Evolutionary conservation across 768 basidiomycete species (phyloP).

Genomic region (Auricularia heimuer): DNA sequence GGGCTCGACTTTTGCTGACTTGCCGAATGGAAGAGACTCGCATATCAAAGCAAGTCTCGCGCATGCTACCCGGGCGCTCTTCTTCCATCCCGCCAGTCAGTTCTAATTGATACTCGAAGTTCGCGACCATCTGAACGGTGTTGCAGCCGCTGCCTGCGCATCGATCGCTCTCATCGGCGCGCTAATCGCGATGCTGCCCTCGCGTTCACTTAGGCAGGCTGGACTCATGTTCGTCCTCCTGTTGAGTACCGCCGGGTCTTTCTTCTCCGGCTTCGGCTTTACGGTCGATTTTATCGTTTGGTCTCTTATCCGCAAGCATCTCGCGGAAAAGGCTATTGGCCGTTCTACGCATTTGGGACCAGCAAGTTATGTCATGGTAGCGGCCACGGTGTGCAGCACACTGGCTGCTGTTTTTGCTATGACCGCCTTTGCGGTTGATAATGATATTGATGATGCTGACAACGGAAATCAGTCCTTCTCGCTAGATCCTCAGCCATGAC

Average conservation of each 20-base stretch:
- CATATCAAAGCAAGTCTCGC: background rate
- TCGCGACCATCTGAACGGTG: background rate
- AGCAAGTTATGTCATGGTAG: background rate
- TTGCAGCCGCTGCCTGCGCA: background rate
- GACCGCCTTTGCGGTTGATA: no score
- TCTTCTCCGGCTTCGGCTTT: background rate
- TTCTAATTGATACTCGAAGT: background rate
- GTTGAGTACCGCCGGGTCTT: background rate
- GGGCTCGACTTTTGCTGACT: background rate
- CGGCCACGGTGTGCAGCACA: background rate
- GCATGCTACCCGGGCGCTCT: background rate
- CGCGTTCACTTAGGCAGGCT: background rate
- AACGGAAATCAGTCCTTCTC: no score
- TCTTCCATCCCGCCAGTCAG: background rate
- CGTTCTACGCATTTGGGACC: background rate
- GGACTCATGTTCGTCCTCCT: background rate
- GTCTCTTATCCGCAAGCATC: background rate
- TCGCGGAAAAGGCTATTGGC: background rate
- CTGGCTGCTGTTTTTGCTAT: background rate
- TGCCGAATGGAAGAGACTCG: background rate
- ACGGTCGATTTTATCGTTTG: background rate
- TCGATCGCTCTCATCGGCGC: background rate
- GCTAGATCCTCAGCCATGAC: no score
- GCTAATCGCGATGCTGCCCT: background rate
- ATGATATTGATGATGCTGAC: no score